Percentiles rank a stretch among this genome's conserved stretches.
Conservation (phyloP, 495 filamentous ascomycete genomes). For the Annulohypoxylon bovei region DNA sequence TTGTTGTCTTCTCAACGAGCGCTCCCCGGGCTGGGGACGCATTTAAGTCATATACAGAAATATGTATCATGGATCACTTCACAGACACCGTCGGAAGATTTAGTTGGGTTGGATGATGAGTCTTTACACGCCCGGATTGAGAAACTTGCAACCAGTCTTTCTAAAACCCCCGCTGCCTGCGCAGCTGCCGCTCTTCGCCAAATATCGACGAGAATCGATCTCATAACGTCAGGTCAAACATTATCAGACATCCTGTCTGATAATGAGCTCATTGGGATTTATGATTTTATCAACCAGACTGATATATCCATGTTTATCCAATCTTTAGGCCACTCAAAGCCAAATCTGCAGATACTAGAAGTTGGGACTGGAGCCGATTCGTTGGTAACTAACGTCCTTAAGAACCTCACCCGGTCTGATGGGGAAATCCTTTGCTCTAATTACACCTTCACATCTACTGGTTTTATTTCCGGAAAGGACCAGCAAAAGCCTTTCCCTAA, state of each 20-base stretch:
- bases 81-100: conserved; percentile 9
- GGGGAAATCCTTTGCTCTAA: conserved; percentile 31
- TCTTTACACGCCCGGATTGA: conserved; percentile 24
- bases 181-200: conserved; percentile 22
- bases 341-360: conserved; percentile 46
- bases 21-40: background rate
- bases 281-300: conserved; percentile 36
- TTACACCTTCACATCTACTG: conserved; percentile 29
- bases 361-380: conserved; percentile 55
- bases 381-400: conserved; percentile 22
- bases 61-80: conserved; percentile 33
- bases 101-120: conserved; percentile 1
- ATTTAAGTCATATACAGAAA: conserved; percentile 28
- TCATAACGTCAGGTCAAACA: conserved; percentile 41
- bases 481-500: conserved; percentile 28
- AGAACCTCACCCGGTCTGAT: conserved; percentile 24
- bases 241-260: conserved; percentile 44
- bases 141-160: conserved; percentile 10
- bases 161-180: conserved; percentile 25
- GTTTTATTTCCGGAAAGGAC: conserved; percentile 21
- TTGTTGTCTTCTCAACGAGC: conserved; percentile 13
- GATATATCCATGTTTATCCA: conserved; percentile 31
- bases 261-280: conserved; percentile 39
- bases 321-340: conserved; percentile 37
- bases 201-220: conserved; percentile 33